Conservation (phyloP, 495 filamentous ascomycete species). For the Daldinia caldariorum region DNA sequence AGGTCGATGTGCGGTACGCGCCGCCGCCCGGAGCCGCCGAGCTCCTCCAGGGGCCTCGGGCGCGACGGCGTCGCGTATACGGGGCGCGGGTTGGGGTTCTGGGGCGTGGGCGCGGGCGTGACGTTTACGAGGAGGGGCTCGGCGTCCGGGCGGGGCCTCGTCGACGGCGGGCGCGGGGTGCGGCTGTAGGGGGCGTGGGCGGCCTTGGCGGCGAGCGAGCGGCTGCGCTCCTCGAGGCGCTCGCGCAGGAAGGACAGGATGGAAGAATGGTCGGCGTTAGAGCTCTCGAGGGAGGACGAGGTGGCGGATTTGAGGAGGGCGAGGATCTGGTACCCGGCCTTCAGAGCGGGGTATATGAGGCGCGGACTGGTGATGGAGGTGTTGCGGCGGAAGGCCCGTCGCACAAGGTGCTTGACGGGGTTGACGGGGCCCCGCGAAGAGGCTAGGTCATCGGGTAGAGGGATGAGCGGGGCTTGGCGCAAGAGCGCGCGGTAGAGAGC, state of each 20-base stretch:
- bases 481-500: conserved; percentile 79
- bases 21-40: conserved; percentile 61
- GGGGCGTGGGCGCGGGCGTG: conserved; percentile 34
- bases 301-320: conserved; percentile 22
- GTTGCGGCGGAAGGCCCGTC: conserved; percentile 68
- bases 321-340: conserved; percentile 72
- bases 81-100: conserved; percentile 50
- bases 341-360: conserved; percentile 63
- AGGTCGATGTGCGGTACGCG: conserved; percentile 68
- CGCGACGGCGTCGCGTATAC: conserved; percentile 54
- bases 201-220: conserved; percentile 34
- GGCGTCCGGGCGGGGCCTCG: conserved; percentile 33
- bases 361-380: conserved; percentile 62
- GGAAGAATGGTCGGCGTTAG: conserved; percentile 41
- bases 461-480: conserved; percentile 63
- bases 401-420: conserved; percentile 55
- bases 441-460: conserved; percentile 55
- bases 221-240: conserved; percentile 45
- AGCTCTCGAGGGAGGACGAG: conserved; percentile 7
- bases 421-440: conserved; percentile 54
- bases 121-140: conserved; percentile 50
- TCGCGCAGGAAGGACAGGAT: conserved; percentile 50
- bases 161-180: conserved; percentile 10
- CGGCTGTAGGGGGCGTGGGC: conserved; percentile 27
- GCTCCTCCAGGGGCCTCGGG: conserved; percentile 54